Percentiles rank a stretch among this genome's conserved stretches.
Evolutionary conservation across 2,329 filamentous ascomycete species (phyloP).

Genomic region (Claviceps humidiphila): DNA sequence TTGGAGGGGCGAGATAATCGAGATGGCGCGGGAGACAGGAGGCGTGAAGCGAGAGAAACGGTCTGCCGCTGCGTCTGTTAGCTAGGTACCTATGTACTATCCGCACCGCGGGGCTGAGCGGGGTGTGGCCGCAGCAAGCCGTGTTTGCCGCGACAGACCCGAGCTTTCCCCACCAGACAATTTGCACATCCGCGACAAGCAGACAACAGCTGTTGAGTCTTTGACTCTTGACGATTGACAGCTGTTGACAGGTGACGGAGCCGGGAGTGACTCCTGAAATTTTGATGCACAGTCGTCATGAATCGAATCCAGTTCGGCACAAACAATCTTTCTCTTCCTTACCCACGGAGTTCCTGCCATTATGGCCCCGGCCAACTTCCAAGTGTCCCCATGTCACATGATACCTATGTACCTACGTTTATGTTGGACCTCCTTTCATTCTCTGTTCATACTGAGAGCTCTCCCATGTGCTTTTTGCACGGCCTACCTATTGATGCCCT

Average conservation of each 20-base stretch:
- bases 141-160: conserved; percentile 10
- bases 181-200: background rate
- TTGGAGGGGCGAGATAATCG: too few relatives aligned
- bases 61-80: too few relatives aligned
- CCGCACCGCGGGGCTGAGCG: background rate
- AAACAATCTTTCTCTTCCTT: too few relatives aligned
- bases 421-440: background rate
- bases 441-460: background rate
- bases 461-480: background rate
- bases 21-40: too few relatives aligned
- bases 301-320: too few relatives aligned
- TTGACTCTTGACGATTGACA: background rate
- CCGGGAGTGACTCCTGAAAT: background rate
- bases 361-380: too few relatives aligned
- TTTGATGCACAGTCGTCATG: background rate
- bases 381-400: too few relatives aligned
- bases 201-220: background rate
- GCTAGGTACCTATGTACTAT: background rate
- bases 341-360: too few relatives aligned
- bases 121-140: conserved; percentile 12
- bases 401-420: too few relatives aligned
- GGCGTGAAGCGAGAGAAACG: background rate
- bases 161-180: background rate
- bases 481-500: too few relatives aligned
- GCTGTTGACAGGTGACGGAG: background rate